Evolutionary conservation across 2,329 filamentous ascomycete genomes (phyloP).

Genomic region (Beauveria sp.): DNA sequence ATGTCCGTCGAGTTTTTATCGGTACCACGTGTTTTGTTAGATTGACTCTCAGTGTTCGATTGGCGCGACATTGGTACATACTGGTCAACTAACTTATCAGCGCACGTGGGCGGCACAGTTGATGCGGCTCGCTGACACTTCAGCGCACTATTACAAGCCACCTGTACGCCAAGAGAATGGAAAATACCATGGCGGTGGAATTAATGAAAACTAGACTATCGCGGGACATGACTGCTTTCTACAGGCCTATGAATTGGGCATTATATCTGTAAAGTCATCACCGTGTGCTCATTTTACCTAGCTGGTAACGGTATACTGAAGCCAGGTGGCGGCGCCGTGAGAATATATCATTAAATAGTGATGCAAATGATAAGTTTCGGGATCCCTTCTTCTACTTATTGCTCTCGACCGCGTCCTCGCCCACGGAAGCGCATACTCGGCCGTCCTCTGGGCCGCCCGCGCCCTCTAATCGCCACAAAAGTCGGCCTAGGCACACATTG

Average conservation of each 20-base stretch:
- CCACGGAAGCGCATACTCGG: slow-evolving; percentile 1
- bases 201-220: background rate
- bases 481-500: background rate
- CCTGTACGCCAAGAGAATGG: background rate
- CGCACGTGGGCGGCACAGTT: background rate
- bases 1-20: background rate
- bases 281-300: no score
- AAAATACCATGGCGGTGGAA: background rate
- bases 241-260: no score
- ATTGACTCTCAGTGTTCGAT: background rate
- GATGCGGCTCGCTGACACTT: background rate
- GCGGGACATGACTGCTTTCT: no score
- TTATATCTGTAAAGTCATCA: no score
- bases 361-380: background rate
- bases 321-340: background rate
- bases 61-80: background rate
- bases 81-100: background rate
- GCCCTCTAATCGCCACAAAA: slow-evolving; percentile 9
- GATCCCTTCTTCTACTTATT: background rate
- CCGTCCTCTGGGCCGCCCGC: slow-evolving; percentile 19
- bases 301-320: no score
- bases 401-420: background rate
- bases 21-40: background rate
- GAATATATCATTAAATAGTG: background rate
- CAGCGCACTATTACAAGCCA: background rate